These are phyloP conservation scores for Yarrowia sp. DNA, from an alignment of 805 yeast genomes.

Conservation along the genomic window DNA sequence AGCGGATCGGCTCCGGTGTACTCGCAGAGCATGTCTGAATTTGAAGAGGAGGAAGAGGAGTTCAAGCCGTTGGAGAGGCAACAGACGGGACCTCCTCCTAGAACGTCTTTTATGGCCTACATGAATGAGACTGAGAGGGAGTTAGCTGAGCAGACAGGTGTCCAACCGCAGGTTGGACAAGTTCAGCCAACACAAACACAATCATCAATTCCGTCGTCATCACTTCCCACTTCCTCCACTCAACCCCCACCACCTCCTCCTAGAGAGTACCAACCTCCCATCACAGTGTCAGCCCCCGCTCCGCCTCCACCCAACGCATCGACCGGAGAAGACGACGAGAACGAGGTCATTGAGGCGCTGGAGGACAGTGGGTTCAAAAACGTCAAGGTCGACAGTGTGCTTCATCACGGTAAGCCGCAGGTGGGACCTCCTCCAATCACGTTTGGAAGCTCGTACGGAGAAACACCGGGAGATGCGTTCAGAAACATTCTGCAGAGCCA, in stretches of 20 bases:
- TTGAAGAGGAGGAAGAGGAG: neutral
- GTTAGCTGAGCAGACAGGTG: slow-evolving; percentile 27
- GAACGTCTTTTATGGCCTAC: slow-evolving; percentile 9
- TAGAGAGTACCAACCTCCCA: slow-evolving; percentile 5
- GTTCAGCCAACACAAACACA: neutral
- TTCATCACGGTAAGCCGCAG: slow-evolving; percentile 56
- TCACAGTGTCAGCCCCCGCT: neutral
- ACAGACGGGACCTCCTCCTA: slow-evolving; percentile 29
- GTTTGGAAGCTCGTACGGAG: slow-evolving; percentile 17
- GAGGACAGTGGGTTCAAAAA: slow-evolving; percentile 73
- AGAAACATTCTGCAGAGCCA: slow-evolving; percentile 21
- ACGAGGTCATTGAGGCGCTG: slow-evolving; percentile 69
- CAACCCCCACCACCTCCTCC: neutral
- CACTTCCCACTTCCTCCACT: too few relatives aligned
- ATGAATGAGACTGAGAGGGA: slow-evolving; percentile 21
- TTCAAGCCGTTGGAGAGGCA: slow-evolving; percentile 33
- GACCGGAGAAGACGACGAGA: slow-evolving; percentile 54
- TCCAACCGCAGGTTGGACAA: neutral
- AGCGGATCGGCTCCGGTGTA: neutral
- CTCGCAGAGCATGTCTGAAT: slow-evolving; percentile 21
- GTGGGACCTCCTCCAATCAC: slow-evolving; percentile 46
- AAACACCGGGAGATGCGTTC: slow-evolving; percentile 22
- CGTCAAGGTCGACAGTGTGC: slow-evolving; percentile 74
- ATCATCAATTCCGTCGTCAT: neutral
- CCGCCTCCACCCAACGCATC: slow-evolving; percentile 7